Conservation (phyloP, 1,284 basidiomycete species). For the Cryptococcus jaspeensis region DNA sequence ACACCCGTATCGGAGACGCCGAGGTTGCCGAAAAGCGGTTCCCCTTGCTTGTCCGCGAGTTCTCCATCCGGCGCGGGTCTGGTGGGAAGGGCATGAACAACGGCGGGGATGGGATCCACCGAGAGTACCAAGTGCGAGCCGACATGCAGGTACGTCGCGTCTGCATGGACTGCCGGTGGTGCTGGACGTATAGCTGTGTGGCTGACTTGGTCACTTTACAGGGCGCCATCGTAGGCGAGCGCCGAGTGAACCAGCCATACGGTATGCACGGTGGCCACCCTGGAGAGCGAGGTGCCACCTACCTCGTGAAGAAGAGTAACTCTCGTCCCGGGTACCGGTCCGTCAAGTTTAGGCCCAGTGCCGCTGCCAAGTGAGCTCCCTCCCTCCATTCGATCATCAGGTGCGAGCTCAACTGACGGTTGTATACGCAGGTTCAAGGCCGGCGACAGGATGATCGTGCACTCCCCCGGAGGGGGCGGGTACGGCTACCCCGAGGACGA, state of each 20-base stretch:
- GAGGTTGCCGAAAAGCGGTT: constrained; percentile 56
- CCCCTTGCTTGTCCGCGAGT: constrained; percentile 79
- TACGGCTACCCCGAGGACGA: constrained; percentile 3
- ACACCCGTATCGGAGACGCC: constrained; percentile 33
- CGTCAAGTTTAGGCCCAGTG: constrained; percentile 10
- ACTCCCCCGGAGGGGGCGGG: constrained; percentile 11
- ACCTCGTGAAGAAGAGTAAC: constrained; percentile 55
- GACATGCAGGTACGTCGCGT: constrained; percentile 11
- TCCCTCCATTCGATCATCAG: not conserved
- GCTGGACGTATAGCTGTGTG: not conserved
- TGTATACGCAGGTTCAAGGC: constrained; percentile 5
- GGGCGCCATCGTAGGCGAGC: constrained; percentile 62
- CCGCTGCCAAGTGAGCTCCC: constrained; percentile 4
- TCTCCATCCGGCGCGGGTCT: constrained; percentile 72
- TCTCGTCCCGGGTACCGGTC: not conserved
- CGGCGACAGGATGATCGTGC: constrained; percentile 10
- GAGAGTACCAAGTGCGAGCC: constrained; percentile 56
- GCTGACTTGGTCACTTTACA: not conserved
- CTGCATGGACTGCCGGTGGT: not conserved
- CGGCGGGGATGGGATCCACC: constrained; percentile 84
- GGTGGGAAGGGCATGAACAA: constrained; percentile 74
- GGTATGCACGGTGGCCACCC: constrained; percentile 82
- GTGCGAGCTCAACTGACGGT: not conserved
- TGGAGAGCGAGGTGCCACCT: constrained; percentile 75
- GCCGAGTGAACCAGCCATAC: constrained; percentile 87